Conservation (phyloP, 768 basidiomycete species). For the Termitomyces sp. region DNA sequence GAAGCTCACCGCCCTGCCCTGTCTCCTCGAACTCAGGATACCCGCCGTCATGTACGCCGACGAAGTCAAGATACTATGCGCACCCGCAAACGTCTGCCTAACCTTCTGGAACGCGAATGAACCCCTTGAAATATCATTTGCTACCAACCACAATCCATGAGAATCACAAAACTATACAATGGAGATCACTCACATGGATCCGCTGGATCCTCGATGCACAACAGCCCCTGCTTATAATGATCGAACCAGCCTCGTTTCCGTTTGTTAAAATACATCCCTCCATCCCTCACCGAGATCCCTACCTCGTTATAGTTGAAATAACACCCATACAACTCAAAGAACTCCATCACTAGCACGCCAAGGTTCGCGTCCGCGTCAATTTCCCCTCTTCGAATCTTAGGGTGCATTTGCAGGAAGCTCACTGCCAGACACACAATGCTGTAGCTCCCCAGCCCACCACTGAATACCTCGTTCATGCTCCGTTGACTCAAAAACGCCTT, state of each 20-base stretch:
- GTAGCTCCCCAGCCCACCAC: constrained; percentile 92
- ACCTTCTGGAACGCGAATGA: constrained; percentile 85
- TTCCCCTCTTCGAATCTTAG: constrained; percentile 85
- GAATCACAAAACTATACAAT: background rate
- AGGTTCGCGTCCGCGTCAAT: constrained; percentile 86
- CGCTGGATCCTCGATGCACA: constrained; percentile 93
- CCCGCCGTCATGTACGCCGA: constrained; percentile 65
- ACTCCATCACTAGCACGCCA: constrained; percentile 94
- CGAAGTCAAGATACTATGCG: constrained; percentile 72
- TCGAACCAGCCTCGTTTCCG: constrained; percentile 76
- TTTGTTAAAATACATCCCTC: constrained; percentile 90
- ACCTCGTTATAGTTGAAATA: constrained; percentile 90
- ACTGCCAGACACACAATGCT: constrained; percentile 91
- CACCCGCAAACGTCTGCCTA: constrained; percentile 80
- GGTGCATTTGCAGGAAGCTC: constrained; percentile 96
- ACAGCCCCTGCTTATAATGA: constrained; percentile 47
- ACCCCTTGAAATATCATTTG: constrained; percentile 90
- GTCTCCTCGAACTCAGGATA: constrained; percentile 53
- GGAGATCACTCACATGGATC: constrained; percentile 64
- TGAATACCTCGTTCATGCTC: constrained; percentile 97
- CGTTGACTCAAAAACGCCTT: constrained; percentile 90
- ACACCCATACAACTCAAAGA: constrained; percentile 92
- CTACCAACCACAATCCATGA: constrained; percentile 35
- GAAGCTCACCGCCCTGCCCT: constrained; percentile 46
- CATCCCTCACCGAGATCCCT: constrained; percentile 84